Conservation (phyloP, 2,329 filamentous ascomycete species). For the Fusarium abutilonis region DNA sequence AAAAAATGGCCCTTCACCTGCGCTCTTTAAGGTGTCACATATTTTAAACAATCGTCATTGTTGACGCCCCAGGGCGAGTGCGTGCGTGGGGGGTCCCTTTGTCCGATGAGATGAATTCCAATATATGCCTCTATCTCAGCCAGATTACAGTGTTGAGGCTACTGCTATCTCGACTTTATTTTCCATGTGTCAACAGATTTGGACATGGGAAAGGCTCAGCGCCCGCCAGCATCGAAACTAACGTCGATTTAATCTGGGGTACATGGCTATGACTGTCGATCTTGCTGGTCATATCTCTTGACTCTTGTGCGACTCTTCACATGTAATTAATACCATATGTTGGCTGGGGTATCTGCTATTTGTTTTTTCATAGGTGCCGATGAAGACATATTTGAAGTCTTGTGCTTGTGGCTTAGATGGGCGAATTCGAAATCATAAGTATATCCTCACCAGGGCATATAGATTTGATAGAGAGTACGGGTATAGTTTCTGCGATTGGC, state of each 20-base stretch:
- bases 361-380: neutral
- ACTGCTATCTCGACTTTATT: constrained; percentile 40
- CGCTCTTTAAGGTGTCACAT: constrained; percentile 2
- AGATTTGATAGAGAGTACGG: no score
- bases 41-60: constrained; percentile 17
- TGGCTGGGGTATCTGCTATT: neutral
- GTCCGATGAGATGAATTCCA: constrained; percentile 4
- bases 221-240: constrained; percentile 34
- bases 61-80: constrained; percentile 20
- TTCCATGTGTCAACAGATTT: constrained; percentile 46
- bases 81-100: constrained; percentile 24
- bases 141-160: constrained; percentile 14
- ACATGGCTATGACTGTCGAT: constrained; percentile 40
- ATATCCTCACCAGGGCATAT: no score
- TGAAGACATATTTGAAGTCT: neutral
- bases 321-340: neutral
- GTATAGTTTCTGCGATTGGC: no score
- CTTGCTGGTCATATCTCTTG: constrained; percentile 13
- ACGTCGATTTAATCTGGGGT: constrained; percentile 40
- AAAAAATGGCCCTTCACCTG: constrained; percentile 3
- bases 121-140: constrained; percentile 17
- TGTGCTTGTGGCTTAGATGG: constrained; percentile 1
- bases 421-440: no score
- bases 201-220: constrained; percentile 42
- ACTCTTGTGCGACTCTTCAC: constrained; percentile 10